Evolutionary conservation across 2,329 filamentous ascomycete species (phyloP), one percentile per base, ranked within the genome.

Genomic region (Xylariaceae sp.): DNA sequence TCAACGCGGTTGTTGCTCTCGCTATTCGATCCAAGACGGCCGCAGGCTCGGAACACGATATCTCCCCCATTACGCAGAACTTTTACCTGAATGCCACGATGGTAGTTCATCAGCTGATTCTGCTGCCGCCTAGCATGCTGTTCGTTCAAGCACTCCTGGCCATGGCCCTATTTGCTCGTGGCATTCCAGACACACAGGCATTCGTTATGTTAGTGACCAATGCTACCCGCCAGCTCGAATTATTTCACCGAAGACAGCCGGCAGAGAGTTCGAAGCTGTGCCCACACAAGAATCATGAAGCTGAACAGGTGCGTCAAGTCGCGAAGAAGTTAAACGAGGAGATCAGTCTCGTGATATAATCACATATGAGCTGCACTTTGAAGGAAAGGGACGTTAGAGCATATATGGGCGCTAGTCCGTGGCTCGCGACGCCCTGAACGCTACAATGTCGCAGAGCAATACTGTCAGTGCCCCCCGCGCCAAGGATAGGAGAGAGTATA

Each of bases 181-280:
- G 42, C 5, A 41, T 53, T 8, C 33, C 50, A 13, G 52, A 60
- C 18, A 7, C 18, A 1, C 47, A 52, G 9, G 45, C 54, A 5
- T 59, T 50, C 24, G n/a, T 48, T n/a, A 57, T 61, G 58, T 43
- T 63, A 10, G 39, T 33, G 7, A 54, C 20, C 4, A 63, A 58
- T 46, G 62, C 62, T 26, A 54, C 43, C 6, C 46, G 40, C 18
- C 56, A 62, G 48, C 40, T 81, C 73, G 43, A 58, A 26, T 36
- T 56, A 11, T 39, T 60, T 16, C 16, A 27, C 13, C 35, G 35
- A 7, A 16, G 16, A 8, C 13, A 27, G 9, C 32, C 20, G 23
- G n/a, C 16, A 7, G 11, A 16, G 9, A 36, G n/a, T 33, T 20
- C 15, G 1, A 37, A 20, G 35, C 27, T 23, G n/a, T 18, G 16